Conservation (phyloP, 2,329 filamentous ascomycete species). For the Fusarium dimerum region DNA sequence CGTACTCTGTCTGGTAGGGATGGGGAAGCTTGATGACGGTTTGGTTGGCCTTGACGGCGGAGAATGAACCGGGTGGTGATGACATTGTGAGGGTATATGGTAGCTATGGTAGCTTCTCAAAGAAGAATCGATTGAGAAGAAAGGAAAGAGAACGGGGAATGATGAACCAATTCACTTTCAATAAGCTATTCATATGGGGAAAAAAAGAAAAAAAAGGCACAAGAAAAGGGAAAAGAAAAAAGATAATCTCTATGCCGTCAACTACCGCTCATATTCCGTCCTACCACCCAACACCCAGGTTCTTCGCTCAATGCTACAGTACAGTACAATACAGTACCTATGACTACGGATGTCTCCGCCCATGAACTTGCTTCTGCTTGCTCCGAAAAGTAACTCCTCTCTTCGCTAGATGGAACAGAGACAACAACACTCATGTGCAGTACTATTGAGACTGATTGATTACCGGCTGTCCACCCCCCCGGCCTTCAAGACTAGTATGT, state of each 20-base stretch:
- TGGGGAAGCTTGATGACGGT: conserved; percentile 50
- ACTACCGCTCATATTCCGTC: no score
- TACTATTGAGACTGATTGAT: no score
- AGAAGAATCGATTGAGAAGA: not conserved
- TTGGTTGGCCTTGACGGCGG: conserved; percentile 33
- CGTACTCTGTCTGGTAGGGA: conserved; percentile 50
- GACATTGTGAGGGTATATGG: conserved; percentile 16
- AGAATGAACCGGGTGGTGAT: conserved; percentile 17
- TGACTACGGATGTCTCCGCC: not conserved
- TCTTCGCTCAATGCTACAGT: no score
- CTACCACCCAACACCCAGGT: no score
- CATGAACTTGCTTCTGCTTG: not conserved
- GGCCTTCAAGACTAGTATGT: no score
- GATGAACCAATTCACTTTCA: not conserved
- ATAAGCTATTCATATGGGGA: conserved; percentile 28
- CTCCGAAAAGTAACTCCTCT: not conserved
- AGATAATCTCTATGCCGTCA: no score
- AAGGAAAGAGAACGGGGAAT: not conserved
- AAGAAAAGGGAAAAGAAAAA: no score
- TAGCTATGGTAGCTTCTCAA: not conserved
- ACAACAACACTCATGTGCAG: no score
- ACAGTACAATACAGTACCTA: no score
- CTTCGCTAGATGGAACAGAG: not conserved
- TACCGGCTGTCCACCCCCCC: no score
- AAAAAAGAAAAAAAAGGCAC: conserved; percentile 1